Base-by-base conservation (phyloP, 2,329 filamentous ascomycete species). In the Epichloe hybrida region DNA sequence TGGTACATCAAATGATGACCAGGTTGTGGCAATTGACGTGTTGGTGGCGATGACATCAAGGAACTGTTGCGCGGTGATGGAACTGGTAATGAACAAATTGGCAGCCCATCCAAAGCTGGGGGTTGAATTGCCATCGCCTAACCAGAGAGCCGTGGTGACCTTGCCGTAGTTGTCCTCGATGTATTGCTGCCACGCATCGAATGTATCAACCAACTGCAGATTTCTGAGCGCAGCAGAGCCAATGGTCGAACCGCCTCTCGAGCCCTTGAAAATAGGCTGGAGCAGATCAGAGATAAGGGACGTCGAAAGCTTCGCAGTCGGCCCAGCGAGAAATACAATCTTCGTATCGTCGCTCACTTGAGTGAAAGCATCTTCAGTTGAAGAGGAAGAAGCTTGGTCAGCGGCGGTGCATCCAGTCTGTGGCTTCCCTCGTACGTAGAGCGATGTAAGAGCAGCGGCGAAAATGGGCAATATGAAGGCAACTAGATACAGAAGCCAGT, bases 401-500 rank as follows among this genome's bases (percentile, higher is more conserved):
- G 63, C 62, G 1, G 77, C 75, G 15, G 72, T 69, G 60, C 83
- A 86, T 2, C 69, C 72, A 0, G 65, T 69, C 1, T 72, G 71
- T 4, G 64, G 57, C 57, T 81, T 81, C 45, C 70, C 67, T 42
- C 76, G 74, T 7, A 96, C 69, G 59, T 91, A 90, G 2, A 94
- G 72, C 3, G 84, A 86, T 0, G 89, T 86, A 15, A 95, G 69
- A 0, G 83, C 88, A 17, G 88, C 85, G 1, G 88, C 86, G 51
- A 88, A 72, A 49, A 96, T 77, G 0, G 90, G 90, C 12, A 95
- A 79, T 1, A 88, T 57, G 38, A 95, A 74, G 1, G 88, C 88
- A 2, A 81, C 80, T 7, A 83, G 61, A 52, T 89, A 89, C 0
- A 88, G 85, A 44, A 91, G 72, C 66, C 81, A 86, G 61, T 91